phyloP scores from a whole-genome alignment of 1,284 basidiomycete species.

The Sphaerobolus stellatus region DNA sequence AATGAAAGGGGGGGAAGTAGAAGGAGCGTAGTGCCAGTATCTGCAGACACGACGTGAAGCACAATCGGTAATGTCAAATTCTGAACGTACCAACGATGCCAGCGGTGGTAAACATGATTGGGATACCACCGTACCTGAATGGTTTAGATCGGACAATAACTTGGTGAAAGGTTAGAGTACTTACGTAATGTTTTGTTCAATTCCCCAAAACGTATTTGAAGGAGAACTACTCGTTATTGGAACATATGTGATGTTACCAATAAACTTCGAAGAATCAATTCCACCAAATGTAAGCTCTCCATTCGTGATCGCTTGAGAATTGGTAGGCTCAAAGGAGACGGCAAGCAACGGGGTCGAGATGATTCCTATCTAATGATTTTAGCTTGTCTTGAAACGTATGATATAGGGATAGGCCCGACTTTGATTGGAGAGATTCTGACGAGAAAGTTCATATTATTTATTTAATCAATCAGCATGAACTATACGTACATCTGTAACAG shows the following conservation, averaged over 20 bases:
- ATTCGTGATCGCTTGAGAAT: not conserved
- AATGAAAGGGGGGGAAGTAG: not conserved
- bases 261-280: conserved; percentile 12
- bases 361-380: not conserved
- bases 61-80: not conserved
- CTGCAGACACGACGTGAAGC: not conserved
- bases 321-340: not conserved
- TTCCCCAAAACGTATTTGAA: not conserved
- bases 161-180: not conserved
- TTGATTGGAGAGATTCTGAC: not conserved
- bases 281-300: conserved; percentile 18
- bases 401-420: not conserved
- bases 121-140: not conserved
- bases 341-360: not conserved
- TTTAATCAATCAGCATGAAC: not conserved
- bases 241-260: conserved; percentile 12
- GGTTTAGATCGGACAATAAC: not conserved
- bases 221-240: conserved; percentile 2
- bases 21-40: not conserved
- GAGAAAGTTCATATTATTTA: not conserved
- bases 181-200: not conserved
- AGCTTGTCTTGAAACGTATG: not conserved
- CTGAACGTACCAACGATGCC: not conserved
- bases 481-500: not conserved
- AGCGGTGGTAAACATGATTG: not conserved